Evolutionary conservation across 306 rosid species (phyloP).

Genomic region (Gleditsia sinensis): DNA sequence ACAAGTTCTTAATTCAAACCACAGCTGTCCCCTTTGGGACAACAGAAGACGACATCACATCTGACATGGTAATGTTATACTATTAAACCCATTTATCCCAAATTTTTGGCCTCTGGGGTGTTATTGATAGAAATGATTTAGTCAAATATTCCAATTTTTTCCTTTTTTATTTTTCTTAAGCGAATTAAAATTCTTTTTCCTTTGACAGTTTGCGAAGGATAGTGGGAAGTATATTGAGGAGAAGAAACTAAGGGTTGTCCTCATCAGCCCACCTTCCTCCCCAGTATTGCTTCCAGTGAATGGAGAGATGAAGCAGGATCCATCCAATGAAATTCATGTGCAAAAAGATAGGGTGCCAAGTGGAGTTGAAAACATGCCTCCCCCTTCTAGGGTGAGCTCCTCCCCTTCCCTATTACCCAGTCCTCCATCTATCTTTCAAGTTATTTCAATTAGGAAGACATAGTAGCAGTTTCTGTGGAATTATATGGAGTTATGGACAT

Average conservation of each 20-base stretch:
- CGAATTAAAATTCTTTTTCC: conserved; percentile 25
- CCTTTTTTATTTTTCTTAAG: conserved; percentile 15
- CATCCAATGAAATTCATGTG: conserved; percentile 42
- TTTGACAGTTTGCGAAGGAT: conserved; percentile 71
- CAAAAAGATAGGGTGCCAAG: conserved; percentile 60
- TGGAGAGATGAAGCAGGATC: conserved; percentile 70
- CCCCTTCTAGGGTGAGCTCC: conserved; percentile 54
- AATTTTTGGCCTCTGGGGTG: not conserved
- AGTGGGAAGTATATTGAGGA: conserved; percentile 71
- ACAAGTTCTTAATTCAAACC: conserved; percentile 86
- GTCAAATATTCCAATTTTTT: not conserved
- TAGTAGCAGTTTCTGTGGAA: not conserved
- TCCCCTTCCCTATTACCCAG: conserved; percentile 1
- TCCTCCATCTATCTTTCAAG: not conserved
- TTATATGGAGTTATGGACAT: conserved; percentile 1
- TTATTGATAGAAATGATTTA: not conserved
- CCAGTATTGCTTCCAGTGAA: conserved; percentile 71
- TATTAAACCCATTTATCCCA: conserved; percentile 1
- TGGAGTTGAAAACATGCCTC: conserved; percentile 83
- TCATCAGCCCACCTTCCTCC: conserved; percentile 61
- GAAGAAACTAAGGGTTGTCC: conserved; percentile 79
- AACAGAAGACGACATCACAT: conserved; percentile 71
- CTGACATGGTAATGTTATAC: conserved; percentile 57
- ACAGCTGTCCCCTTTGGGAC: conserved; percentile 64
- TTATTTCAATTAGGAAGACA: conserved; percentile 2